Base-by-base conservation (phyloP, 176 grass and related monocot genomes). In the maize (Zea mays) region DNA sequence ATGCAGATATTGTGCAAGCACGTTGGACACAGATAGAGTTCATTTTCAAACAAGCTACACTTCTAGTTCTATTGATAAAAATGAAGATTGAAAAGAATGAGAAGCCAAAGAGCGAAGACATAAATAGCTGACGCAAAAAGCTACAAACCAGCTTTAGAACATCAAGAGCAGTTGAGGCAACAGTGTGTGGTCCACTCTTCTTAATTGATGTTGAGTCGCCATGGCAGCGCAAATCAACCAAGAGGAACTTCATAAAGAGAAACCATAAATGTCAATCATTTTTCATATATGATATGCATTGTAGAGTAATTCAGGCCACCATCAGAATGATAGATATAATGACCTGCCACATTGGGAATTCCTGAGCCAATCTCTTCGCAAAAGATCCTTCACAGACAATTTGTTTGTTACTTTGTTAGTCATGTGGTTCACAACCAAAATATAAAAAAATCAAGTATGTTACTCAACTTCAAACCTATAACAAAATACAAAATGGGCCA, bases 281-380 rank as follows among this genome's bases (percentile, higher is more conserved):
- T 39, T 74, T 14, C 16, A 2, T 65, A 40, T 75, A 54, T 42
- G 52, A 40, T 75, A 54, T 42, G 52, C 16, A 58, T 10, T 71
- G 66, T 41, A 2, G 64, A 69, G 12, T 52, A 68, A 63, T 62
- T 72, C 65, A 76, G 67, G 71, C 4, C 38, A 54, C 74, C 27
- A 82, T 36, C 49, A 80, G 59, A 79, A 16, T 11, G 52, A 84
- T 57, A 62, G 60, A 57, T 46, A 35, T 55, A 69, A 19, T 42
- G 65, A 93, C 92, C 96, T 99, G 96, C 96, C 96, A 99, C 96
- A 93, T 92, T 5, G 96, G 96, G 71, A 99, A 99, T 90, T 99
- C 92, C 88, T 95, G 88, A 84, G 92, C 92, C 78, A 99, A 82
- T 70, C 92, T 95, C 79, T 89, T 93, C 6, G 90, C 81, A 82